These are phyloP conservation scores for Picea glauca DNA, from an alignment of 75 land plant species.

Conservation along the genomic window DNA sequence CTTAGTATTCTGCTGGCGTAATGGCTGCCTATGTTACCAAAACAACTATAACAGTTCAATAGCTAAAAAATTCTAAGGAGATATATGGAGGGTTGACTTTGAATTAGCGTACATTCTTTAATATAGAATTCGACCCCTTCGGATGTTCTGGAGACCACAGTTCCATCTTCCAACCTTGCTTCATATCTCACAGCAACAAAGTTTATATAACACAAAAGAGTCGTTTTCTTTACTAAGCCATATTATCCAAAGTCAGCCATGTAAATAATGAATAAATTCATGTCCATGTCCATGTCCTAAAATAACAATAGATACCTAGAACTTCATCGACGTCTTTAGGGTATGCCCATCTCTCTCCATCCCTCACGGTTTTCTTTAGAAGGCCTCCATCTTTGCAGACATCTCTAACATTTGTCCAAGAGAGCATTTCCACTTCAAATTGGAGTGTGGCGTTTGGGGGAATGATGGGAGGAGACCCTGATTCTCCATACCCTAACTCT, in stretches of 20 bases:
- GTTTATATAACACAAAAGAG: not conserved
- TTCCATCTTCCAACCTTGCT: constrained; percentile 71
- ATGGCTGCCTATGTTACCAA: too few relatives aligned
- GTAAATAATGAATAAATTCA: not conserved
- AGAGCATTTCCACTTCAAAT: constrained; percentile 72
- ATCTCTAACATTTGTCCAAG: constrained; percentile 65
- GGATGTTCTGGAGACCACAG: constrained; percentile 63
- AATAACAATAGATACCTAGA: constrained; percentile 27
- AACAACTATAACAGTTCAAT: constrained; percentile 14
- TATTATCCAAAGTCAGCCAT: not conserved
- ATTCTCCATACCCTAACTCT: constrained; percentile 28
- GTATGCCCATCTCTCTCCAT: constrained; percentile 74
- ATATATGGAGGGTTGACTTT: constrained; percentile 29
- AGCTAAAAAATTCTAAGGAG: not conserved
- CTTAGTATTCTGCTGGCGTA: not conserved
- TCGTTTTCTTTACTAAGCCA: not conserved
- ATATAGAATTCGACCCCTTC: constrained; percentile 85
- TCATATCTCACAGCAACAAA: constrained; percentile 74
- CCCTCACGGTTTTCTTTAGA: constrained; percentile 58
- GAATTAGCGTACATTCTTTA: constrained; percentile 46
- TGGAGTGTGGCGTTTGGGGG: constrained; percentile 56
- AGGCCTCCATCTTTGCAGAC: constrained; percentile 71
- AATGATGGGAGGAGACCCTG: constrained; percentile 25
- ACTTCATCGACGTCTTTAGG: constrained; percentile 82
- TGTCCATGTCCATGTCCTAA: not conserved